Conservation (phyloP, 2,329 filamentous ascomycete species). For the Akanthomyces uredinophilus region DNA sequence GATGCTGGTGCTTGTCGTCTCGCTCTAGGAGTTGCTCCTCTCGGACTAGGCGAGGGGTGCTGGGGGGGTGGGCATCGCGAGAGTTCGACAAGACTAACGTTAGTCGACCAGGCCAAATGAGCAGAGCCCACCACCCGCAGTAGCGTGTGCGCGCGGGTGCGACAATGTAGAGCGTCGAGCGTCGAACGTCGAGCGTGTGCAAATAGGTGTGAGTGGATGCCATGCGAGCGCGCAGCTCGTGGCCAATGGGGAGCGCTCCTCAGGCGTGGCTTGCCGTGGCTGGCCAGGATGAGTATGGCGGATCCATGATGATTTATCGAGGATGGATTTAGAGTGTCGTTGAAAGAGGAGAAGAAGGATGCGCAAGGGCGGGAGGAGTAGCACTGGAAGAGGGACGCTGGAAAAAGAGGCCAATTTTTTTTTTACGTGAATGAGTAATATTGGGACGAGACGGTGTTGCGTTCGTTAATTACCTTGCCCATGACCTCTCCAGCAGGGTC, state of each 20-base stretch:
- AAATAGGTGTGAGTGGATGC: slow-evolving; percentile 4
- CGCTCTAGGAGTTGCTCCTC: background rate
- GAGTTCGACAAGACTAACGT: background rate
- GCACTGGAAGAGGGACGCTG: background rate
- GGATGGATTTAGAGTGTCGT: background rate
- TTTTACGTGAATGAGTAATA: background rate
- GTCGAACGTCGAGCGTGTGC: background rate
- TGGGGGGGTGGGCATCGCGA: background rate
- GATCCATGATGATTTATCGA: slow-evolving; percentile 3
- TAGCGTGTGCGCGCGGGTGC: slow-evolving; percentile 12
- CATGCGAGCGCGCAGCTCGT: background rate
- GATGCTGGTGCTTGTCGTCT: background rate
- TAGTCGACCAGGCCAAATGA: background rate
- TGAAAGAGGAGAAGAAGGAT: background rate
- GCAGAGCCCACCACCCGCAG: slow-evolving; percentile 11
- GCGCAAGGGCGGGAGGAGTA: background rate
- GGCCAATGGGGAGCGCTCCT: background rate
- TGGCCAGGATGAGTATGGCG: slow-evolving; percentile 3
- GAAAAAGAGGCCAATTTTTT: background rate
- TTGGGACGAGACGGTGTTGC: background rate
- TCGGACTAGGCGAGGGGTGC: background rate
- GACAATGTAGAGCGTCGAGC: background rate
- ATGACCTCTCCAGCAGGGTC: no score
- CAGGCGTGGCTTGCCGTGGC: background rate
- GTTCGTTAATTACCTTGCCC: no score